Evolutionary conservation across 2,329 filamentous ascomycete species (phyloP), one percentile per base, ranked within the genome.

Genomic region (Beauveria medogensis): DNA sequence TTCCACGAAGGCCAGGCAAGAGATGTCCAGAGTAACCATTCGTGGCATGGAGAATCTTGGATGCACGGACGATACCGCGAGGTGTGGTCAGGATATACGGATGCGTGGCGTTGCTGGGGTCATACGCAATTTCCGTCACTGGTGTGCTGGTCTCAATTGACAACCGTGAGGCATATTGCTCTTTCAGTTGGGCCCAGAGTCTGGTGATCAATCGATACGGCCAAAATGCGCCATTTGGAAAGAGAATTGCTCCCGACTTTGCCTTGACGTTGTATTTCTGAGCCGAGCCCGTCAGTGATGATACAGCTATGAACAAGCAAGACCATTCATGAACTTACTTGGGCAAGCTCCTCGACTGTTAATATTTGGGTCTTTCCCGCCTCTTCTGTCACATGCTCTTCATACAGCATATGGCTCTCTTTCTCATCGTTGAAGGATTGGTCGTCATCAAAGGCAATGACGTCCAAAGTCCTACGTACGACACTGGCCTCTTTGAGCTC

Each of bases 1-100:
- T 74, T 2, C 75, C 74, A 1, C 73, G 69, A 3, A 84, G 69
- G 0, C 71, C 73, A 0, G 81, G 80, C 2, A 85, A 68, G 2
- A 85, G 73, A 55, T 83, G 77, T 0, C 76, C 69, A 0, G 78
- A 73, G 64, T 80, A 78, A 2, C 72, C 80, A 63, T 86, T 85
- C 0, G 81, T 85, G 41, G 80, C 80, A 63, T 86, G 81, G 2
- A 86, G 73, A 6, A 86, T 70, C 55, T 82, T 76, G 2, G 71
- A 72, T 16, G 80, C 74, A 1, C 65, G 67, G 14, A 84, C 74
- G 0, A 47, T 64, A 0, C 81, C 82, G 3, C 80, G 71, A 0
- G 67, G 62, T 0, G 83, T 85, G 2, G 67, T 63, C 1, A 84
- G 60, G 1, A 68, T 63, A 64, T 79, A 81, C 1, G 70, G 75